These are phyloP conservation scores for Annulohypoxylon nitens DNA, from an alignment of 495 filamentous ascomycete genomes.

Conservation along the genomic window DNA sequence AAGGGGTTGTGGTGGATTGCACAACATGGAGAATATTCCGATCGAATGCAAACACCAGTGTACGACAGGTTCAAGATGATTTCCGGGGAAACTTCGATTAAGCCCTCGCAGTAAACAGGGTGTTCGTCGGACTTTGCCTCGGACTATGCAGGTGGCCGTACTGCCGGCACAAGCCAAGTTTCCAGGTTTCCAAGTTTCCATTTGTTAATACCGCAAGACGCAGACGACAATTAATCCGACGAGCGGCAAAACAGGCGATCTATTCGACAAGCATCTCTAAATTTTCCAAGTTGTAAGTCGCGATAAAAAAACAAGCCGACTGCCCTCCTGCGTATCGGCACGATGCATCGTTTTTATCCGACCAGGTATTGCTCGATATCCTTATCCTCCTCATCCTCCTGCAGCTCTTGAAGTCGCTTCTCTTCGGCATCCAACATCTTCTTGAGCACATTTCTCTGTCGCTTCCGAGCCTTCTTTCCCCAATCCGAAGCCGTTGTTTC, in stretches of 20 bases:
- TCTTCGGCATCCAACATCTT: slow-evolving; percentile 67
- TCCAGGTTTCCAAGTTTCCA: not conserved
- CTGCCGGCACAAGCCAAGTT: not conserved
- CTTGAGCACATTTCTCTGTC: slow-evolving; percentile 72
- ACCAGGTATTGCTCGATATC: slow-evolving; percentile 79
- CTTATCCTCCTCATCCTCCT: slow-evolving; percentile 72
- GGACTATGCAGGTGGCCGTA: not conserved
- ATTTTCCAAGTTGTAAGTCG: not conserved
- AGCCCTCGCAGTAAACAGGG: not conserved
- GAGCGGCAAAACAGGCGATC: not conserved
- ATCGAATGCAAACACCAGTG: not conserved
- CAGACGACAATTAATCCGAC: not conserved
- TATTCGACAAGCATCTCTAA: not conserved
- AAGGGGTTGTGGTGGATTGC: not conserved
- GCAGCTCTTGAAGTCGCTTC: slow-evolving; percentile 56
- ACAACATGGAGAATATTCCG: slow-evolving; percentile 3
- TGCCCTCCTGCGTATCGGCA: not conserved
- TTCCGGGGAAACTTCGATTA: not conserved
- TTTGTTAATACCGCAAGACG: slow-evolving; percentile 10
- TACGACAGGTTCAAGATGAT: not conserved
- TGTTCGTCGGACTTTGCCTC: not conserved
- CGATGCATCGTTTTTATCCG: slow-evolving; percentile 18
- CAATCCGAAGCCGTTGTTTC: slow-evolving; percentile 59
- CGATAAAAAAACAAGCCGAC: not conserved
- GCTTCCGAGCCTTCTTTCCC: slow-evolving; percentile 71